phyloP scores from a whole-genome alignment of 225 moss, liverwort and hornwort species.

The Antitrichia curtipendula region DNA sequence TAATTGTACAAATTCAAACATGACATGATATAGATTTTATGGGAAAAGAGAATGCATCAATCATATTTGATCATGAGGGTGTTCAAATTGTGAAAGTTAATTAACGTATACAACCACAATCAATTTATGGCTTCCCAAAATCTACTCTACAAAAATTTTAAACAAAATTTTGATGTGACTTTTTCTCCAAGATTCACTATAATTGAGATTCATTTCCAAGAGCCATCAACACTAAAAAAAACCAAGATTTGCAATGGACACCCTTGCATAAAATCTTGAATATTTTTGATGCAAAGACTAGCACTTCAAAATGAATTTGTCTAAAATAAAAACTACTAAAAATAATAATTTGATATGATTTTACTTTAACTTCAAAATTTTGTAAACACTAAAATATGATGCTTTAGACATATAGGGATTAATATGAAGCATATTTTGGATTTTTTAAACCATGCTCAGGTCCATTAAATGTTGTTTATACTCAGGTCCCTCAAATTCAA shows the following conservation, averaged over 20 bases:
- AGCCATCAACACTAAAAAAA: neutral
- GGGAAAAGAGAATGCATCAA: neutral
- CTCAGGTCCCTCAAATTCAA: neutral
- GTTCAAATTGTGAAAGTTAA: too few relatives aligned
- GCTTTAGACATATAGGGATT: neutral
- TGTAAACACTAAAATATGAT: neutral
- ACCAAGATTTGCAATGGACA: neutral
- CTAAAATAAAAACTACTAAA: neutral
- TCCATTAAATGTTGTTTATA: accelerated
- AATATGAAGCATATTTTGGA: neutral
- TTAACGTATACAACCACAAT: neutral
- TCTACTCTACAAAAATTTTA: neutral
- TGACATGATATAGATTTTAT: too few relatives aligned
- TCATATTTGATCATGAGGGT: neutral
- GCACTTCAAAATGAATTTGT: neutral
- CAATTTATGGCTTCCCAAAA: neutral
- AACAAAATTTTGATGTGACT: neutral
- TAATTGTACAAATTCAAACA: neutral
- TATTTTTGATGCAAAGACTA: neutral
- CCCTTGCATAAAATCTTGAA: neutral
- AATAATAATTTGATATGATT: neutral
- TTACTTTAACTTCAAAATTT: neutral
- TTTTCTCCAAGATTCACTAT: neutral
- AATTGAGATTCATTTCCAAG: neutral
- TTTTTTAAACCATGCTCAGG: neutral